Evolutionary conservation across 2,329 filamentous ascomycete genomes (phyloP), one percentile per base, ranked within the genome.

Genomic region (Xylaria polymorpha): DNA sequence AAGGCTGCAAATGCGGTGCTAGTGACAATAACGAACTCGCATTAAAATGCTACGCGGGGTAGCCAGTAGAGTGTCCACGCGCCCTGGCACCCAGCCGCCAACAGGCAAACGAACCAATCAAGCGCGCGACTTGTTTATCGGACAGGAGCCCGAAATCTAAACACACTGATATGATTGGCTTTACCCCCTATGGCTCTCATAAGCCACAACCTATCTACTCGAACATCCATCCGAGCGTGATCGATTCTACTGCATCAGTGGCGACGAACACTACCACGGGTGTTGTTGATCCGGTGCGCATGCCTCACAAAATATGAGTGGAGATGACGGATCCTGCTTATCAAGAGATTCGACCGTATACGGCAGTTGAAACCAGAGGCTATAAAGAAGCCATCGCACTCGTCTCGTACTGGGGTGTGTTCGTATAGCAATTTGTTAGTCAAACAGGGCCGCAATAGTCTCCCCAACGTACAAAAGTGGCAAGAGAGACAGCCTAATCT

Each of bases 1-100:
- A 32, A 64, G 62, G 62, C 62, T 65, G 39, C 56, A 57, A 18
- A 51, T 53, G 25, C 37, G 46, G 46, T 46, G 22, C 9, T 35
- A 44, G 37, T 53, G 43, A 41, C 18, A 56, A 44, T 29, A 35
- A 50, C 43, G 41, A 59, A 65, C 55, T 43, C 56, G 41, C 44
- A 37, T 53, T 8, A 51, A 44, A 14, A 60, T n/a, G 20, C 18
- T 44, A 51, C 56, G 46, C 50, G 46, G 55, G 43, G 46, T 59
- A 59, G 18, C 25, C 25, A 35, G 44, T n/a, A 6, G 39, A 9
- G 29, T 39, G 10, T 29, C 25, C 61, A 64, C 20, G 51, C 51
- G 41, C 35, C 12, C 53, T 35, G n/a, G 44, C 1, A n/a, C 22
- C 41, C 25, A 25, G 62, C 25, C 3, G 18, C 44, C 44, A 43